Conservation (phyloP, 1,139 yeast genomes). For the Sugiyamaella xylanicola region DNA sequence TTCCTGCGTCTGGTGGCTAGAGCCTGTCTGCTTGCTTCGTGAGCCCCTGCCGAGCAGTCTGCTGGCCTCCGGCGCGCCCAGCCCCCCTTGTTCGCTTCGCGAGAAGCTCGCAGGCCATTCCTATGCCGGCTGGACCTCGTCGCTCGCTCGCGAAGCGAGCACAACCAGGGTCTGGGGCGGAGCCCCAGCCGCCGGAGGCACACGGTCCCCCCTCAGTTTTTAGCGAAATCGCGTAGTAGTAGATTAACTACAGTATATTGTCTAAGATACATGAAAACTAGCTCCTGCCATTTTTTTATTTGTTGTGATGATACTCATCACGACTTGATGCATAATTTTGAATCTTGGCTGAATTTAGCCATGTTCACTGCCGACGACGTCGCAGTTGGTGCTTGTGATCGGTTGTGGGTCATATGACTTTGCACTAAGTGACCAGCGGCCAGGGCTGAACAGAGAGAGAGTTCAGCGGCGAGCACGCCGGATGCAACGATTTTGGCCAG, state of each 20-base stretch:
- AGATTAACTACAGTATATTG: not conserved
- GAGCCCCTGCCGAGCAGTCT: too few species aligned
- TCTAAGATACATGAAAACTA: not conserved
- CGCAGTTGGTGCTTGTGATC: slow-evolving; percentile 53
- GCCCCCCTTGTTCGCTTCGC: too few species aligned
- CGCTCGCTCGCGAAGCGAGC: too few species aligned
- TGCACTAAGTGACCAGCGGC: slow-evolving; percentile 99
- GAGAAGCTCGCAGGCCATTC: too few species aligned
- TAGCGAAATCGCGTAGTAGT: too few species aligned
- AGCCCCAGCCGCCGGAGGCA: too few species aligned
- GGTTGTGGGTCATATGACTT: slow-evolving; percentile 94
- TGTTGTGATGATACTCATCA: slow-evolving; percentile 20
- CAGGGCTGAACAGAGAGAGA: slow-evolving; percentile 89
- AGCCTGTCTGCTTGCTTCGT: too few species aligned
- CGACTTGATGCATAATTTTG: slow-evolving; percentile 65
- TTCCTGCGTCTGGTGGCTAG: too few species aligned
- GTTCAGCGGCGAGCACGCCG: slow-evolving; percentile 94
- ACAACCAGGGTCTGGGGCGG: too few species aligned
- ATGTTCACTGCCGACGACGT: slow-evolving; percentile 47
- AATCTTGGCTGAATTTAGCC: slow-evolving; percentile 64
- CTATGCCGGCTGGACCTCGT: too few species aligned
- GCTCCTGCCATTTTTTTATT: not conserved
- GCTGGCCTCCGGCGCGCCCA: too few species aligned
- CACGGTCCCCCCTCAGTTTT: too few species aligned
- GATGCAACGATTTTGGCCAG: slow-evolving; percentile 94